Percentiles rank a stretch among this genome's conserved stretches.
These are phyloP conservation scores for Jacaranda mimosifolia DNA, from an alignment of 257 asterid genomes.

Conservation along the genomic window DNA sequence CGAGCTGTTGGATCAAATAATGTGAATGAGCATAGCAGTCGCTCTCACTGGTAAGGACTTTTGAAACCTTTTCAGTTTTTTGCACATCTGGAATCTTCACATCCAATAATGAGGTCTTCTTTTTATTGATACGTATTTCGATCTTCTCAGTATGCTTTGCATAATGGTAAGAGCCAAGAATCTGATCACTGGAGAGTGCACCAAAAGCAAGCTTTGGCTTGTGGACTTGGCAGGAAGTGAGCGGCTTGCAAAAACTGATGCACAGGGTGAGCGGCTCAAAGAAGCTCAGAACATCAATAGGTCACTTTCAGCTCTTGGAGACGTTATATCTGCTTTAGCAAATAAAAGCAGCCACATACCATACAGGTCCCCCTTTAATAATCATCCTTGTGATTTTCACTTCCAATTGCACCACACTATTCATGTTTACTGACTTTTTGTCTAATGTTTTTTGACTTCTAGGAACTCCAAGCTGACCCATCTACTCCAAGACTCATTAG, in stretches of 20 bases:
- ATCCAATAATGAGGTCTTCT: neutral
- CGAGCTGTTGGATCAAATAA: slow-evolving; percentile 95
- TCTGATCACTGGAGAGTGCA: neutral
- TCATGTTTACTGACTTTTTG: neutral
- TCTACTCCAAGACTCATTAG: neutral
- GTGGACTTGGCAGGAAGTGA: slow-evolving; percentile 99
- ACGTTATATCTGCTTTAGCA: slow-evolving; percentile 93
- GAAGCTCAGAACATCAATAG: slow-evolving; percentile 98
- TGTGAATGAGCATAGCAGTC: slow-evolving; percentile 97
- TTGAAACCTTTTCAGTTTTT: neutral
- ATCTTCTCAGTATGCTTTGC: slow-evolving; percentile 80
- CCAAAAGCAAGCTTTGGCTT: slow-evolving; percentile 62
- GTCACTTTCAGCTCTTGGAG: slow-evolving; percentile 99
- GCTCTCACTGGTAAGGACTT: slow-evolving; percentile 91
- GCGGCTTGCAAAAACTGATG: slow-evolving; percentile 97
- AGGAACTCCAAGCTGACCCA: neutral
- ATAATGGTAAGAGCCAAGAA: slow-evolving; percentile 47
- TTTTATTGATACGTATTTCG: neutral
- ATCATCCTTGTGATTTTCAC: slow-evolving; percentile 13
- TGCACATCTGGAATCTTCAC: too few relatives aligned
- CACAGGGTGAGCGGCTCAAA: slow-evolving; percentile 95
- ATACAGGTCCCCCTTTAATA: slow-evolving; percentile 62
- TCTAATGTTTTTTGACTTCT: neutral
- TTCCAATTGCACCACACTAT: neutral
- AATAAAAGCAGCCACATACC: slow-evolving; percentile 97